Conservation (phyloP, 2,329 filamentous ascomycete genomes). For the Aspergillus caelatus region DNA sequence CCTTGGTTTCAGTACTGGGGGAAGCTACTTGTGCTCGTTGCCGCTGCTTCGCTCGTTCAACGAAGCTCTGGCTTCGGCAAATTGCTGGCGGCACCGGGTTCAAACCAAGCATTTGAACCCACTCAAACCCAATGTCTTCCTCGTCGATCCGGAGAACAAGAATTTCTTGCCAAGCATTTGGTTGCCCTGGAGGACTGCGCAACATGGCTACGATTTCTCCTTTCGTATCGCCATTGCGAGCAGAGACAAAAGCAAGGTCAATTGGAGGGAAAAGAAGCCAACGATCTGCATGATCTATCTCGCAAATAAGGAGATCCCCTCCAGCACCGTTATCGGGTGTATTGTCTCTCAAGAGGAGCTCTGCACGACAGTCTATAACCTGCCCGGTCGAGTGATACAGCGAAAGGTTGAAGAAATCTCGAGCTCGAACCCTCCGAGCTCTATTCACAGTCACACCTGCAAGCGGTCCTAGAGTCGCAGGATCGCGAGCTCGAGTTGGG, state of each 20-base stretch:
- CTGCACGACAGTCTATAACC: constrained; percentile 83
- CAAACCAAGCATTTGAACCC: constrained; percentile 81
- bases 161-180: constrained; percentile 78
- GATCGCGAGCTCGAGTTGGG: constrained; percentile 75
- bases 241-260: constrained; percentile 72
- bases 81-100: constrained; percentile 64
- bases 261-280: constrained; percentile 94
- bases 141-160: constrained; percentile 76
- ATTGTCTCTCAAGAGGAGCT: constrained; percentile 83
- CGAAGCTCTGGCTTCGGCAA: constrained; percentile 57
- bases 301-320: constrained; percentile 89
- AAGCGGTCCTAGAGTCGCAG: constrained; percentile 73
- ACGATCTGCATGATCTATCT: constrained; percentile 74
- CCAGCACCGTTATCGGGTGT: constrained; percentile 65
- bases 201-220: constrained; percentile 86
- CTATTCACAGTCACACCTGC: constrained; percentile 72
- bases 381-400: constrained; percentile 88
- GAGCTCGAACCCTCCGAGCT: constrained; percentile 80
- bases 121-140: constrained; percentile 78
- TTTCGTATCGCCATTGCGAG: constrained; percentile 71
- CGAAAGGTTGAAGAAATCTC: constrained; percentile 87
- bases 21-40: constrained; percentile 29
- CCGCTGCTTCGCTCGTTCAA: constrained; percentile 45
- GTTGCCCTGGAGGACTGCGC: constrained; percentile 65
- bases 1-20: constrained; percentile 31